Conservation (phyloP, 176 grass and related monocot species). For the Phoenix dactylifera region DNA sequence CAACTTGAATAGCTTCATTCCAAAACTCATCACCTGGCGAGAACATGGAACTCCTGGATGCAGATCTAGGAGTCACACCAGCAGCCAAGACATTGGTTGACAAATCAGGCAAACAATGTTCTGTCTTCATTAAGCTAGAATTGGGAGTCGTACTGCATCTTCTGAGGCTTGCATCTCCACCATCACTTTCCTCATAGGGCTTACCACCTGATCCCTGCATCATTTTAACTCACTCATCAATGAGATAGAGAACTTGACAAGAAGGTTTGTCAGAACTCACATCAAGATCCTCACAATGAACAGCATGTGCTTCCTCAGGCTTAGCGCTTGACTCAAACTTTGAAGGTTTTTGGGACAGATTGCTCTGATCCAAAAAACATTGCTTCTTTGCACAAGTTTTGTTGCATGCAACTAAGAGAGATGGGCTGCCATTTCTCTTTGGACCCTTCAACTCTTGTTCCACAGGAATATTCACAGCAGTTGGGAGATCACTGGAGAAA, state of each 20-base stretch:
- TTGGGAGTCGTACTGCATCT: constrained; percentile 67
- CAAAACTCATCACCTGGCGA: constrained; percentile 95
- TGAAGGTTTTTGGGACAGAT: constrained; percentile 11
- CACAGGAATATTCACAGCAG: constrained; percentile 21
- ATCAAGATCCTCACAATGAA: too few relatives aligned
- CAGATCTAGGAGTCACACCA: constrained; percentile 60
- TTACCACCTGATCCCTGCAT: constrained; percentile 29
- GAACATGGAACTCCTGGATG: constrained; percentile 38
- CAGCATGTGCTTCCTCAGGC: neutral
- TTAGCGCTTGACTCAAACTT: constrained; percentile 1
- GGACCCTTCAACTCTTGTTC: constrained; percentile 36
- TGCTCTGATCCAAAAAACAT: constrained; percentile 8
- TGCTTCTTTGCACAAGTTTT: constrained; percentile 47
- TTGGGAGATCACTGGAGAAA: constrained; percentile 30
- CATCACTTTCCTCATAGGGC: constrained; percentile 6
- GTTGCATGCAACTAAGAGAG: constrained; percentile 28
- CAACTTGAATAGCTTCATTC: constrained; percentile 78
- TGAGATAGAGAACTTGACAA: too few relatives aligned
- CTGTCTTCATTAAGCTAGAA: constrained; percentile 29
- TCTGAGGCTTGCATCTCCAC: constrained; percentile 34
- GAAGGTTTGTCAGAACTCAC: too few relatives aligned
- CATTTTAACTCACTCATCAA: neutral
- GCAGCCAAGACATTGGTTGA: neutral
- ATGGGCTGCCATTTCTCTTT: constrained; percentile 46
- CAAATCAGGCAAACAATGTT: constrained; percentile 21